These are phyloP conservation scores for Halophytophthora polymorphica DNA, from an alignment of 352 stramenopile species.

Conservation along the genomic window DNA sequence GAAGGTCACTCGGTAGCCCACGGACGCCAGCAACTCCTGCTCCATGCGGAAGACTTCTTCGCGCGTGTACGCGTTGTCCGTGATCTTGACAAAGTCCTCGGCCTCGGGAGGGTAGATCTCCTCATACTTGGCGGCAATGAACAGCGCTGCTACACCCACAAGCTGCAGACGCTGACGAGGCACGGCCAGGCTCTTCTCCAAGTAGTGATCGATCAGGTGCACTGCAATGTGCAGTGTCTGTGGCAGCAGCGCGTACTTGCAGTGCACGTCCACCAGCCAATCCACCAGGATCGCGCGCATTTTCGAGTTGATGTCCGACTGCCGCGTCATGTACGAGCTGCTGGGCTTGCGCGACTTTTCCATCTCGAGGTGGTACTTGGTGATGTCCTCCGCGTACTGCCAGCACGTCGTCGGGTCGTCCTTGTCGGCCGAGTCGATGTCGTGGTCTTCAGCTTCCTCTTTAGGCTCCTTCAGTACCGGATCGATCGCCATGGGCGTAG, in stretches of 20 bases:
- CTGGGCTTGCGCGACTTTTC: slow-evolving; percentile 69
- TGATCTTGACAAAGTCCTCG: slow-evolving; percentile 96
- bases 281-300: slow-evolving; percentile 99
- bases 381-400: slow-evolving; percentile 85
- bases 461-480: slow-evolving; percentile 11
- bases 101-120: slow-evolving; percentile 95
- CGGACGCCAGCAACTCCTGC: slow-evolving; percentile 61
- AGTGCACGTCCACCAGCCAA: slow-evolving; percentile 96
- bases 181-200: slow-evolving; percentile 71
- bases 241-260: slow-evolving; percentile 75
- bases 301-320: slow-evolving; percentile 98
- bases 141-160: slow-evolving; percentile 94
- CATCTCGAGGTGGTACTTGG: slow-evolving; percentile 67
- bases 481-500: slow-evolving; percentile 19
- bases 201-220: slow-evolving; percentile 77
- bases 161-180: slow-evolving; percentile 91
- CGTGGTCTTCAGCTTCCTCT: slow-evolving; percentile 33
- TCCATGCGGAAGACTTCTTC: slow-evolving; percentile 85
- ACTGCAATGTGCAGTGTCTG: slow-evolving; percentile 87
- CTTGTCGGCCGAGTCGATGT: slow-evolving; percentile 80
- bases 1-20: slow-evolving; percentile 81
- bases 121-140: slow-evolving; percentile 98
- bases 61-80: slow-evolving; percentile 92
- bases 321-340: slow-evolving; percentile 76
- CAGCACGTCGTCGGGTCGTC: slow-evolving; percentile 56